Base-by-base conservation (phyloP, 441 rosid species). In the Gossypium davidsonii region DNA sequence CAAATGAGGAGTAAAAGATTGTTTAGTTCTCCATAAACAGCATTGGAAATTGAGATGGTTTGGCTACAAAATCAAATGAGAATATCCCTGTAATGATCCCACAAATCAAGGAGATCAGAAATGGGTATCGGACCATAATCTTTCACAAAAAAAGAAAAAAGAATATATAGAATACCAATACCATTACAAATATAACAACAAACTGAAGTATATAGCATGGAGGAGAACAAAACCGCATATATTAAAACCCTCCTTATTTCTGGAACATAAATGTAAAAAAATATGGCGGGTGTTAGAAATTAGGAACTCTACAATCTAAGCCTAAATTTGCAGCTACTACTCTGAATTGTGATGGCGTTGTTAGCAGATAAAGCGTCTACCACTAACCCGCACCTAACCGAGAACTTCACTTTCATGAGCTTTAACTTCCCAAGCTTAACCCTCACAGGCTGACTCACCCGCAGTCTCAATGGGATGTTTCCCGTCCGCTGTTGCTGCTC, bases 361-460 rank as follows among this genome's bases (percentile, higher is more conserved):
- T 82, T 79, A 66, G 85, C 63, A 46, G 91, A 21, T 28, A 94
- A 75, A 65, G 56, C 83, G 67, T 91, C 78, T 25, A 94, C 89
- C 28, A 83, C 75, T 56, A 94, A 75, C 59, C 78, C 68, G 74
- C 98, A 94, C 75, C 86, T 81, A 3, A 85, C 97, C 72, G 8
- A 26, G 71, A 92, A 87, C 67, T 81, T 94, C 15, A 94, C 74
- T 79, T 92, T 78, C 79, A 82, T 72, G 46, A 92, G 77, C 85
- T 89, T 92, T 85, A 94, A 73, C 72, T 79, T 83, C 67, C 98
- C 98, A 0, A 94, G 83, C 79, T 89, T 91, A 6, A 92, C 15
- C 81, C 97, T 84, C 71, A 94, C 98, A 11, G 97, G 97, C 82
- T 92, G 98, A 39, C 76, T 82, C 0, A 88, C 98, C 65, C 87